Evolutionary conservation across 805 yeast species (phyloP).

Genomic region (Metschnikowia dekortorum): DNA sequence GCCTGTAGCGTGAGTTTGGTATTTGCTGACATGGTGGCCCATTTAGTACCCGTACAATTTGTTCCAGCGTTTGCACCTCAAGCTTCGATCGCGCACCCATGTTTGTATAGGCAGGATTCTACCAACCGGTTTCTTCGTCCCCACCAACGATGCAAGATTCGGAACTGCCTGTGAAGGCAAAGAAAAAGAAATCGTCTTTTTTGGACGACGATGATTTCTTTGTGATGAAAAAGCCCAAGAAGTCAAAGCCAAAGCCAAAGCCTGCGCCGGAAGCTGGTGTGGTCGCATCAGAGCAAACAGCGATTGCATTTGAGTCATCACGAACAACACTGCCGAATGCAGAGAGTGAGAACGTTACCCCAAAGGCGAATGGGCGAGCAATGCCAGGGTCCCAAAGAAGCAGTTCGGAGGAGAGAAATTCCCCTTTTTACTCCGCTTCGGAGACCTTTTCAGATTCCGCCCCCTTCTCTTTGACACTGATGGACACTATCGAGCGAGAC

Average conservation of each 20-base stretch:
- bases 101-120: not conserved
- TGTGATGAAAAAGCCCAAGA: constrained; percentile 18
- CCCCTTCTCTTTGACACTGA: not conserved
- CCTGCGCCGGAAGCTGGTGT: not conserved
- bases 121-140: not conserved
- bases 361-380: not conserved
- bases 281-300: not conserved
- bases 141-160: not conserved
- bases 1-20: constrained; percentile 13
- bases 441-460: constrained; percentile 5
- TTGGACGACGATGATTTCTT: constrained; percentile 30
- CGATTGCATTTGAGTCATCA: not conserved
- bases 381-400: not conserved
- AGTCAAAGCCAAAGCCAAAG: constrained; percentile 7
- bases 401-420: not conserved
- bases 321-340: not conserved
- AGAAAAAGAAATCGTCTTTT: constrained; percentile 12
- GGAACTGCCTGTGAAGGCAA: constrained; percentile 3
- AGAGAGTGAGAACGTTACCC: not conserved
- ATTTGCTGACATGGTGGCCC: constrained; percentile 9
- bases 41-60: not conserved
- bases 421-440: constrained; percentile 7
- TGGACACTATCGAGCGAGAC: not conserved
- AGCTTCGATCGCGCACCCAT: not conserved
- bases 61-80: not conserved